Conservation (phyloP, 345 rosid species). For the Camelina laxa region DNA sequence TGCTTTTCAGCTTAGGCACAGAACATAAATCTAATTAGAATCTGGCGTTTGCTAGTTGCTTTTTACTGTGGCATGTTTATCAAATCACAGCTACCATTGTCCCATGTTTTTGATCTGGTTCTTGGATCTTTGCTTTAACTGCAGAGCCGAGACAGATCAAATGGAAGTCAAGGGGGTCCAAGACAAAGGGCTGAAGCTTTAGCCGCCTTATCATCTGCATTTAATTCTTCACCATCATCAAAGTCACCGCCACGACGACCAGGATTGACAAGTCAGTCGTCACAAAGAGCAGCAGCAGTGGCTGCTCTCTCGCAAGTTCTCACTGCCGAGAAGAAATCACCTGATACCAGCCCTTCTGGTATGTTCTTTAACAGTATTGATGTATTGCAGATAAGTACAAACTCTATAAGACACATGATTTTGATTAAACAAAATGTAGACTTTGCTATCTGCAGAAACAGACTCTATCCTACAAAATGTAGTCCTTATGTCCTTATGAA, state of each 20-base stretch:
- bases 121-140: slow-evolving; percentile 29
- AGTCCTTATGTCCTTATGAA: neutral
- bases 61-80: slow-evolving; percentile 4
- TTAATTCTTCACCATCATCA: slow-evolving; percentile 60
- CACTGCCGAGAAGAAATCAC: slow-evolving; percentile 76
- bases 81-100: slow-evolving; percentile 10
- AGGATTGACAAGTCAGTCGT: slow-evolving; percentile 54
- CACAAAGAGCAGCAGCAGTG: slow-evolving; percentile 96
- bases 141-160: slow-evolving; percentile 62
- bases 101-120: slow-evolving; percentile 22
- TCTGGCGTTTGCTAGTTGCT: neutral
- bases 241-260: slow-evolving; percentile 56
- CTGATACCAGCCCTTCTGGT: slow-evolving; percentile 59
- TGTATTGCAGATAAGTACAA: slow-evolving; percentile 5
- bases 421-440: neutral
- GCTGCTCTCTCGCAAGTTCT: slow-evolving; percentile 96
- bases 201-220: slow-evolving; percentile 83
- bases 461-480: neutral
- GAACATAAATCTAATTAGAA: neutral
- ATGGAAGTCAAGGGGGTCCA: slow-evolving; percentile 67
- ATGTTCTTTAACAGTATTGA: slow-evolving; percentile 36
- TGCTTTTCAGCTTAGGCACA: neutral
- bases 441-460: slow-evolving; percentile 1
- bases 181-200: slow-evolving; percentile 88
- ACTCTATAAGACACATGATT: neutral